phyloP scores from a whole-genome alignment of 2,329 filamentous ascomycete species.

The Beauveria bassiana region DNA sequence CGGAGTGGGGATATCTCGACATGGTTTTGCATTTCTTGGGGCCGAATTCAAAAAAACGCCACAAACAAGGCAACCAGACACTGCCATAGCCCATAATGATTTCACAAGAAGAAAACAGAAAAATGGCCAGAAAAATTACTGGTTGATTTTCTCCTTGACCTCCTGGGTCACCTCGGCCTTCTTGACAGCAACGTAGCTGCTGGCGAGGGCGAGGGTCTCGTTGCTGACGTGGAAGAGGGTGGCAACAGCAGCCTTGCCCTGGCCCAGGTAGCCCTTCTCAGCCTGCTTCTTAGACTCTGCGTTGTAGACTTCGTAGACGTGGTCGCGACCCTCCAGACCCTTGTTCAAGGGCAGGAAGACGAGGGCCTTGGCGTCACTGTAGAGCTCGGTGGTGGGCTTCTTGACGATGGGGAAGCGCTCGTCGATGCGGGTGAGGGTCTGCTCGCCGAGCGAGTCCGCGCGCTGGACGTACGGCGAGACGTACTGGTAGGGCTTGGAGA shows the following conservation, averaged over 20 bases:
- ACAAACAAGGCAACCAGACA: neutral
- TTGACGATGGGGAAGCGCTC: conserved; percentile 64
- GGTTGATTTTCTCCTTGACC: conserved; percentile 43
- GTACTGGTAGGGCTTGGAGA: conserved; percentile 72
- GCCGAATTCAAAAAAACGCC: conserved; percentile 9
- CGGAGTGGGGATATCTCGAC: neutral
- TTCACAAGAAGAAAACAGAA: neutral
- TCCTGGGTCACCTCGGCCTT: conserved; percentile 53
- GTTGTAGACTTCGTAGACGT: conserved; percentile 49
- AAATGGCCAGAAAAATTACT: conserved; percentile 22
- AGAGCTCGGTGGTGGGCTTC: conserved; percentile 66
- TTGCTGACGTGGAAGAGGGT: conserved; percentile 60
- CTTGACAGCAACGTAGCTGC: conserved; percentile 50
- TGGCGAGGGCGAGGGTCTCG: conserved; percentile 56
- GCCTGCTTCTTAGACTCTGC: conserved; percentile 56
- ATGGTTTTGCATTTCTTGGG: neutral
- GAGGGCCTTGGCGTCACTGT: conserved; percentile 53
- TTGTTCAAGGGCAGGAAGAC: conserved; percentile 57
- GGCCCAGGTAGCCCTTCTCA: conserved; percentile 56
- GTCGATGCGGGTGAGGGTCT: conserved; percentile 63
- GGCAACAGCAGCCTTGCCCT: conserved; percentile 61
- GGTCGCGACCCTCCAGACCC: conserved; percentile 53
- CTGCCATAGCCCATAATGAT: neutral
- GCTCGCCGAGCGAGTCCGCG: conserved; percentile 69
- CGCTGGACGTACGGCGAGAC: conserved; percentile 77